These are phyloP conservation scores for Cercospora janseana DNA, from an alignment of 2,329 filamentous ascomycete genomes.

Conservation along the genomic window DNA sequence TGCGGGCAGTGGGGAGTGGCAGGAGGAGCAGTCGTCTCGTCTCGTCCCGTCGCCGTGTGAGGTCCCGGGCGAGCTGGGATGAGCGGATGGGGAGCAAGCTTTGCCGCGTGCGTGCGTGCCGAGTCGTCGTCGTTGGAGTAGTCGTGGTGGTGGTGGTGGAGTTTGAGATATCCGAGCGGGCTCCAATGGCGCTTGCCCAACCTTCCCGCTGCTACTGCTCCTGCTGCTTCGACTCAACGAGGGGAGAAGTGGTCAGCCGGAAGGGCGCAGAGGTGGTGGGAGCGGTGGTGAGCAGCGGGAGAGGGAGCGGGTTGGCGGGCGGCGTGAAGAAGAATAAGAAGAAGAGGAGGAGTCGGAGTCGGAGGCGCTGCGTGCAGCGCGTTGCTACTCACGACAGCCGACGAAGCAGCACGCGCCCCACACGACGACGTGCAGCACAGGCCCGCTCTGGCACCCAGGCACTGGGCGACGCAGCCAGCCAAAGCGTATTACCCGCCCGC, in stretches of 20 bases:
- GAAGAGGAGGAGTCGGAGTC: no score
- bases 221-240: conserved; percentile 1
- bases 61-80: not conserved
- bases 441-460: no score
- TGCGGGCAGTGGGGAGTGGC: no score
- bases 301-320: not conserved
- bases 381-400: conserved; percentile 14
- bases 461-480: no score
- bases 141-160: not conserved
- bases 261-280: conserved; percentile 1
- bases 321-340: conserved; percentile 1
- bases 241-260: no score
- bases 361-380: conserved; percentile 9
- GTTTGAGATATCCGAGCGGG: no score
- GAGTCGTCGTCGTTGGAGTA: no score
- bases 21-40: not conserved
- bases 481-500: conserved; percentile 4
- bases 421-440: conserved; percentile 4
- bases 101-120: conserved; percentile 1
- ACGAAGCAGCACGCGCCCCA: conserved; percentile 5
- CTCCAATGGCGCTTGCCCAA: conserved; percentile 4
- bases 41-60: no score
- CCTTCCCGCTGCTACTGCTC: conserved; percentile 2
- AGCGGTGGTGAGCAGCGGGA: not conserved
- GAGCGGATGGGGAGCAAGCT: not conserved